Base-by-base conservation (phyloP, 2,329 filamentous ascomycete species). In the Aspergillus amoenus region DNA sequence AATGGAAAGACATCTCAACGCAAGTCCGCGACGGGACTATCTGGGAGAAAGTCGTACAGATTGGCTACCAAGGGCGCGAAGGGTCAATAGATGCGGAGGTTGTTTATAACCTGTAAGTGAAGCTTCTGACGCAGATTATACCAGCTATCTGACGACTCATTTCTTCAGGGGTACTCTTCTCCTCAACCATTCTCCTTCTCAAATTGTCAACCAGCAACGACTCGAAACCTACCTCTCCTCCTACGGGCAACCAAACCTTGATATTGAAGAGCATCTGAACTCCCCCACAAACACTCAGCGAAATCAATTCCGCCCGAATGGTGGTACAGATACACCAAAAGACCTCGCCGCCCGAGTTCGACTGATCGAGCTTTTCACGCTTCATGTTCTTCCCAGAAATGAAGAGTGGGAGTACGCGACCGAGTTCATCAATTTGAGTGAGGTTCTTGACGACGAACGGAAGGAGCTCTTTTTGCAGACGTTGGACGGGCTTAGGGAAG, bases 381-480 rank as follows among this genome's bases (percentile, higher is more conserved):
- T 99, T 4, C 94, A 99, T 70, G 91, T 97, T 7, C 84, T 99
- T n/a, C 87, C 93, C 5, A 84, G 91, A 52, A 97, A 97, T 66
- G 87, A 91, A 55, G 92, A 97, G 76, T 99, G 94, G 94, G 91
- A 96, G 57, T 97, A 97, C 67, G 91, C 94, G 4, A 85, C 86
- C 58, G 90, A 96, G 66, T 97, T 97, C 73, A 95, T 97, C 68
- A 86, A 82, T 67, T 85, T 91, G 68, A 94, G 88, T 72, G 87
- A 93, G 46, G 86, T 96, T 24, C 82, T 99, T 1, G 93, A 97
- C 71, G 93, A 97, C 52, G 94, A 97, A 77, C 85, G 91, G 44
- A 87, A 91, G 61, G 91, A 97, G 66, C 88, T 90, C 0, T 97
- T 97, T 72, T 77, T 96, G 15, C 88, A 93, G 66, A 93, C 93